These are phyloP conservation scores for Phytopythium helicoides DNA, from an alignment of 352 stramenopile species.

Conservation along the genomic window DNA sequence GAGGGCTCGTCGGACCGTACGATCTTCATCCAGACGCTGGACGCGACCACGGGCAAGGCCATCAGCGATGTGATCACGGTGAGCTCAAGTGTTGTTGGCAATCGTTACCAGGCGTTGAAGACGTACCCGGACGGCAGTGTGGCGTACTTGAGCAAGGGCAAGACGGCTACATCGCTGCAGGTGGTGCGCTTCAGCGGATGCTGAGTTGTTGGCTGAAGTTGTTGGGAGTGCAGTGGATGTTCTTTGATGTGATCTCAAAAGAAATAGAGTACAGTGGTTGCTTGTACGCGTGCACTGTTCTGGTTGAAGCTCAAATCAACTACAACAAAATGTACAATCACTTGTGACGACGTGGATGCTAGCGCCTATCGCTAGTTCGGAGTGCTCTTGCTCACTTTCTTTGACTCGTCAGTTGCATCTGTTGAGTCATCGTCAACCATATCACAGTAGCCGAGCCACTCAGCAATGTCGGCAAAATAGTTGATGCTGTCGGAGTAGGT, in stretches of 20 bases:
- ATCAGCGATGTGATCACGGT: conserved; percentile 48
- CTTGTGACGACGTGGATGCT: too few species aligned
- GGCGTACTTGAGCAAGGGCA: conserved; percentile 46
- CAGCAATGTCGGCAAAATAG: too few species aligned
- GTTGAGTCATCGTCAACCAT: neutral
- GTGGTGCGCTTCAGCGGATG: conserved; percentile 44
- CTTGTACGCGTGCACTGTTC: too few species aligned
- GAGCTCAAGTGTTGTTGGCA: conserved; percentile 40
- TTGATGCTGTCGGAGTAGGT: too few species aligned
- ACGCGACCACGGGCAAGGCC: conserved; percentile 29
- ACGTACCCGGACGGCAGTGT: conserved; percentile 46
- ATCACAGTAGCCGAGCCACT: too few species aligned
- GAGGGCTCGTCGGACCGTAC: conserved; percentile 19
- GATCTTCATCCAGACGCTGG: conserved; percentile 54
- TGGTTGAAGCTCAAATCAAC: too few species aligned
- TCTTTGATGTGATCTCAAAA: too few species aligned
- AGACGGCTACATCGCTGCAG: conserved; percentile 33
- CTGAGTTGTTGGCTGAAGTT: conserved; percentile 10
- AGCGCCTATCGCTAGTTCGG: too few species aligned
- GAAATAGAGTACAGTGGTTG: too few species aligned
- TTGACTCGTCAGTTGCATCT: neutral
- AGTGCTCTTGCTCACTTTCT: too few species aligned
- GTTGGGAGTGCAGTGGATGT: too few species aligned
- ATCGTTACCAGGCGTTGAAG: conserved; percentile 64
- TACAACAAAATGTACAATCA: too few species aligned